phyloP scores from a whole-genome alignment of 1,284 basidiomycete species.

The Kwoniella shivajii region DNA sequence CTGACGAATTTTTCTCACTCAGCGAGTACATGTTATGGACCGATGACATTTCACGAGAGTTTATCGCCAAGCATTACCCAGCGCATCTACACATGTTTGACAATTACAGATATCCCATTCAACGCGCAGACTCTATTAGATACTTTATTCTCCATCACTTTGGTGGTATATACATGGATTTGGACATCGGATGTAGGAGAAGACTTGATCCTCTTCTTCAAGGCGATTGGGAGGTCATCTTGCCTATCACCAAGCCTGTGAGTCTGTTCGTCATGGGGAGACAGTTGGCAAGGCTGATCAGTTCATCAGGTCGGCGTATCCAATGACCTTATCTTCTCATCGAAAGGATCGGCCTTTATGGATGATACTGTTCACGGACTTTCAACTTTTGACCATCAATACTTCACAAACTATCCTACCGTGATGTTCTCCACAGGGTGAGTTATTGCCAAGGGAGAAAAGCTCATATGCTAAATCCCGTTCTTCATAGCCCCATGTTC shows the following conservation, averaged over 20 bases:
- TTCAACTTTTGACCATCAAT: conserved; percentile 88
- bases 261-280: too few relatives aligned
- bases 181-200: conserved; percentile 94
- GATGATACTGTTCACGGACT: conserved; percentile 90
- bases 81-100: conserved; percentile 94
- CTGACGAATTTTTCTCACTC: background rate
- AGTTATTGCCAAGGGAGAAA: background rate
- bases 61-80: conserved; percentile 83
- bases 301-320: conserved; percentile 72
- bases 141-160: conserved; percentile 97
- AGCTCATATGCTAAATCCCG: background rate
- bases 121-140: conserved; percentile 95
- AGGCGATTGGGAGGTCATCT: conserved; percentile 74
- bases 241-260: conserved; percentile 90
- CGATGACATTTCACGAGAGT: conserved; percentile 83
- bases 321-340: conserved; percentile 94
- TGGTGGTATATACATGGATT: conserved; percentile 94
- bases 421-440: conserved; percentile 98
- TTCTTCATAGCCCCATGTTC: conserved; percentile 69
- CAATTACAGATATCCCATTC: conserved; percentile 88
- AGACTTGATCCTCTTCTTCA: conserved; percentile 84
- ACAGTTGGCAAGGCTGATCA: too few relatives aligned
- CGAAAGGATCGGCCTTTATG: conserved; percentile 85
- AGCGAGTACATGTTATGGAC: conserved; percentile 95
- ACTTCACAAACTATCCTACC: conserved; percentile 94